Evolutionary conservation across 208 protist genomes (phyloP).

Genomic region (Trypanosoma theileri): DNA sequence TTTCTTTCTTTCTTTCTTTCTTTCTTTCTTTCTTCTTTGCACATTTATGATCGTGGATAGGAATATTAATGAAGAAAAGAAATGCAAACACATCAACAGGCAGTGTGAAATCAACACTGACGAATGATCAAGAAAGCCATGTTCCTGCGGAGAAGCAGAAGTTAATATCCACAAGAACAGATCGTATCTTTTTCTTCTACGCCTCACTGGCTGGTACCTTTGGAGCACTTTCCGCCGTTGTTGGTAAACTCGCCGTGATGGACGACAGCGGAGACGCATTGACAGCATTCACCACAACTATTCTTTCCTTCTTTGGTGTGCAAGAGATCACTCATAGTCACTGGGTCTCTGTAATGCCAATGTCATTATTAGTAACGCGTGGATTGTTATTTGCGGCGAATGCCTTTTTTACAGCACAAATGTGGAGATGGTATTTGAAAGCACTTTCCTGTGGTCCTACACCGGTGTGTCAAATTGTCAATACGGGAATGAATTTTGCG

Average conservation of each 20-base stretch:
- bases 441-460: conserved; percentile 79
- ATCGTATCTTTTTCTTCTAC: conserved; percentile 53
- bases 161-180: neutral
- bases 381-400: conserved; percentile 51
- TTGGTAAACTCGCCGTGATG: conserved; percentile 73
- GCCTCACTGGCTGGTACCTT: conserved; percentile 69
- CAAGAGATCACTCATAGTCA: neutral
- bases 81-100: neutral
- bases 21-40: too few relatives aligned
- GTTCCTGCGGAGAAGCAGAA: neutral
- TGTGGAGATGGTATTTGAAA: conserved; percentile 88
- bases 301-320: conserved; percentile 4
- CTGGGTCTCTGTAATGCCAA: conserved; percentile 7
- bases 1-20: too few relatives aligned
- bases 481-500: conserved; percentile 83
- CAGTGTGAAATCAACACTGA: neutral
- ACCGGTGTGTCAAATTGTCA: conserved; percentile 81
- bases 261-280: conserved; percentile 17
- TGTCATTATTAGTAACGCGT: conserved; percentile 37
- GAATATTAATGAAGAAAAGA: neutral
- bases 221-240: conserved; percentile 66
- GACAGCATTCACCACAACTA: neutral
- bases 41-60: too few relatives aligned
- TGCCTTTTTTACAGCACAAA: conserved; percentile 68
- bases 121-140: neutral